phyloP scores from a whole-genome alignment of 352 stramenopile genomes.

The Achlya hypogyna region DNA sequence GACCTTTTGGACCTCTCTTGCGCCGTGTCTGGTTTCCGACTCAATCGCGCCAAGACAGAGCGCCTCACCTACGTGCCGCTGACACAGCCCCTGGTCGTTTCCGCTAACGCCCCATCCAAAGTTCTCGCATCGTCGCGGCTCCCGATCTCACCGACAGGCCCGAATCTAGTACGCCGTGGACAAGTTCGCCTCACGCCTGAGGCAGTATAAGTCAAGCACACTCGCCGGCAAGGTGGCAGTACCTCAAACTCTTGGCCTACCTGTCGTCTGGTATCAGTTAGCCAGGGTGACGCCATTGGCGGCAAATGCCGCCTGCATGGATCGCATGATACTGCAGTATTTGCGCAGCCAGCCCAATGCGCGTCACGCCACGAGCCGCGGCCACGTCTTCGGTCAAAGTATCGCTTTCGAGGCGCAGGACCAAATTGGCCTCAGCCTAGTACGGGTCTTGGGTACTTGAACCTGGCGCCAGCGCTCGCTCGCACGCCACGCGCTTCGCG shows the following conservation, averaged over 20 bases:
- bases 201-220: not conserved
- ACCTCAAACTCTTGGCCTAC: not conserved
- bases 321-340: not conserved
- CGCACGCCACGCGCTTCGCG: too few relatives aligned
- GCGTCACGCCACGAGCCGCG: too few relatives aligned
- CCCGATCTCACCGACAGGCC: too few relatives aligned
- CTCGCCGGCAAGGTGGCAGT: not conserved
- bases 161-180: too few relatives aligned
- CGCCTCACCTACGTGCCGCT: too few relatives aligned
- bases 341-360: not conserved
- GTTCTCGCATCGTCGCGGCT: too few relatives aligned
- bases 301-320: not conserved
- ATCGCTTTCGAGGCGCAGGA: not conserved
- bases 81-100: too few relatives aligned
- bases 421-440: not conserved
- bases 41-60: too few relatives aligned
- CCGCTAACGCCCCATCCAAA: too few relatives aligned
- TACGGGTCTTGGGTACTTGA: not conserved
- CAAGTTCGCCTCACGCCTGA: not conserved
- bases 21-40: too few relatives aligned
- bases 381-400: not conserved
- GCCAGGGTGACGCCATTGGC: not conserved
- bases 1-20: too few relatives aligned
- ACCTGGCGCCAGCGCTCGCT: not conserved
- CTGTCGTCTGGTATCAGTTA: slow-evolving; percentile 4